Conservation (phyloP, 1,139 yeast genomes). For the Sugiyamaella pinicola region DNA sequence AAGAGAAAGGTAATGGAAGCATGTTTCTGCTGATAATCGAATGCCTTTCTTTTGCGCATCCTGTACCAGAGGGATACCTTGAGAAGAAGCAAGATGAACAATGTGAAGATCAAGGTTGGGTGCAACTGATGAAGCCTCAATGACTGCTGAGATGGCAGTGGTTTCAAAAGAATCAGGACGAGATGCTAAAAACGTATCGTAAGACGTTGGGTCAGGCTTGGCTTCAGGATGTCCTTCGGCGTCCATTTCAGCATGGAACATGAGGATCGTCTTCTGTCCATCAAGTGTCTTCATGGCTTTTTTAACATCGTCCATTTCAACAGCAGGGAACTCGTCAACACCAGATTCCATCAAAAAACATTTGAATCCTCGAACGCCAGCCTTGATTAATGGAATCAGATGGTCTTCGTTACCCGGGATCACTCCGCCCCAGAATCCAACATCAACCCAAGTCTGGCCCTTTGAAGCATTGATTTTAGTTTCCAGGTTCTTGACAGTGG, state of each 20-base stretch:
- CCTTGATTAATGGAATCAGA: slow-evolving; percentile 69
- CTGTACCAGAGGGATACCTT: slow-evolving; percentile 69
- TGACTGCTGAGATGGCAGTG: slow-evolving; percentile 73
- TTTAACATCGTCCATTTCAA: slow-evolving; percentile 61
- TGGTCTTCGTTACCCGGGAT: slow-evolving; percentile 72
- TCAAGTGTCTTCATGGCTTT: slow-evolving; percentile 65
- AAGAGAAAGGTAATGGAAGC: slow-evolving; percentile 85
- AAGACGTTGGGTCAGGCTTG: slow-evolving; percentile 48
- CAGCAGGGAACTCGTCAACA: slow-evolving; percentile 90
- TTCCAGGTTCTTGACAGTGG: slow-evolving; percentile 74
- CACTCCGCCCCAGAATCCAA: slow-evolving; percentile 95
- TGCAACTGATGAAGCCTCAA: slow-evolving; percentile 56
- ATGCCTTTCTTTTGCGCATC: slow-evolving; percentile 62
- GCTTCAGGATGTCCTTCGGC: slow-evolving; percentile 17
- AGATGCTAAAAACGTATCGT: slow-evolving; percentile 74
- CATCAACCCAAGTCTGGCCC: slow-evolving; percentile 88
- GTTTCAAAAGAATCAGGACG: slow-evolving; percentile 89
- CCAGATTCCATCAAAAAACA: slow-evolving; percentile 91
- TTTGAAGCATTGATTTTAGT: slow-evolving; percentile 75
- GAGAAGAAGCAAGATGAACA: slow-evolving; percentile 84
- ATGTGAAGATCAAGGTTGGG: slow-evolving; percentile 80
- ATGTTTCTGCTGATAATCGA: slow-evolving; percentile 81
- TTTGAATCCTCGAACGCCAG: slow-evolving; percentile 91
- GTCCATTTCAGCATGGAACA: slow-evolving; percentile 93
- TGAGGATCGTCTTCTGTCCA: slow-evolving; percentile 65